A percentile compares a stretch with the other conserved stretches of the same genome.
These are phyloP conservation scores for Metschnikowia similis DNA, from an alignment of 805 yeast genomes.

Conservation along the genomic window DNA sequence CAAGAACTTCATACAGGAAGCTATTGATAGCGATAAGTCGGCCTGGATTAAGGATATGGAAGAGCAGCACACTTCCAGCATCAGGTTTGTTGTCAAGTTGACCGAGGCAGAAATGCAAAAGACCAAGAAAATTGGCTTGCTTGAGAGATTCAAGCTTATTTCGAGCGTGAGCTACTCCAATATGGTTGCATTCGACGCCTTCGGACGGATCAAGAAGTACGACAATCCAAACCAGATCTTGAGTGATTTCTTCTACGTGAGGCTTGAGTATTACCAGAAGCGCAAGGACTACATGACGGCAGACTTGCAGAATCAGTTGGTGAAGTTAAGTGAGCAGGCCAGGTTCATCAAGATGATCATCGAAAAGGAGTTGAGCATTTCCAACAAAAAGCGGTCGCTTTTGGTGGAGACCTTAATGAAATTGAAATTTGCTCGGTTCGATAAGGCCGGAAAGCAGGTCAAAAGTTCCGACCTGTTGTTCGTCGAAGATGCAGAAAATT, in stretches of 20 bases:
- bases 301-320: conserved; percentile 68
- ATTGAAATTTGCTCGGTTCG: conserved; percentile 71
- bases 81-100: conserved; percentile 74
- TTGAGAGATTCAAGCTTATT: conserved; percentile 77
- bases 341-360: conserved; percentile 88
- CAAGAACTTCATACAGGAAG: conserved; percentile 77
- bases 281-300: conserved; percentile 78
- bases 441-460: conserved; percentile 63
- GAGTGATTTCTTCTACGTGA: conserved; percentile 76
- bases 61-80: conserved; percentile 84
- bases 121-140: conserved; percentile 67
- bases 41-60: conserved; percentile 94
- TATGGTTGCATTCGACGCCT: conserved; percentile 94
- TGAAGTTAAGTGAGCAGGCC: conserved; percentile 76
- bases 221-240: conserved; percentile 72
- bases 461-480: conserved; percentile 27
- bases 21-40: conserved; percentile 73
- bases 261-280: conserved; percentile 86
- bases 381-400: conserved; percentile 66
- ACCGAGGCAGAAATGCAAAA: conserved; percentile 80
- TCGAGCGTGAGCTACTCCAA: conserved; percentile 68
- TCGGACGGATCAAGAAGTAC: conserved; percentile 82
- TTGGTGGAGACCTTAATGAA: conserved; percentile 60
- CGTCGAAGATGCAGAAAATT: conserved; percentile 24
- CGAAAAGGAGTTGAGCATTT: conserved; percentile 62